phyloP scores from a whole-genome alignment of 768 basidiomycete genomes.

The Pisolithus sp. region DNA sequence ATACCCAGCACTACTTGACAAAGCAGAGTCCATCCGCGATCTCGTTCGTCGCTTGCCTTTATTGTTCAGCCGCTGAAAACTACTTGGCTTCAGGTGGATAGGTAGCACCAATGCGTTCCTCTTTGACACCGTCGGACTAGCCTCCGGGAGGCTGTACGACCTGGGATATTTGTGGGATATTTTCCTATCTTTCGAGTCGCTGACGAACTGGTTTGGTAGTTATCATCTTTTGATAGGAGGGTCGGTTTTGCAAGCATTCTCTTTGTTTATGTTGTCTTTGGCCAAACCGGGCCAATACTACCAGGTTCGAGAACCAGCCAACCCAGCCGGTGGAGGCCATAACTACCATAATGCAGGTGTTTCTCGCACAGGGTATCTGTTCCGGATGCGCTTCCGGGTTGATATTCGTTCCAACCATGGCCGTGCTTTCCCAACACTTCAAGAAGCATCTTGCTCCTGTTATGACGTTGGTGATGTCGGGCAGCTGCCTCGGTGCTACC shows the following conservation, averaged over 20 bases:
- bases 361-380: constrained; percentile 44
- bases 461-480: constrained; percentile 37
- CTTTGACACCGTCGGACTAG: neutral
- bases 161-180: neutral
- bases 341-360: constrained; percentile 27
- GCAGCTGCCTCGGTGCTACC: constrained; percentile 27
- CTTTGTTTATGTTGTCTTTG: constrained; percentile 41
- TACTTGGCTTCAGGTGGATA: neutral
- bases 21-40: neutral
- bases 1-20: too few relatives aligned
- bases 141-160: neutral
- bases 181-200: neutral
- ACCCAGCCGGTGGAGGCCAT: neutral
- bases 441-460: constrained; percentile 33
- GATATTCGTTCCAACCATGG: constrained; percentile 38
- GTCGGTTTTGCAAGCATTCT: constrained; percentile 35
- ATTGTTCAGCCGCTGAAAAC: neutral
- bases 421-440: constrained; percentile 43
- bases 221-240: constrained; percentile 41
- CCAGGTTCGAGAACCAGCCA: constrained; percentile 27
- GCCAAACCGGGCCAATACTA: constrained; percentile 36
- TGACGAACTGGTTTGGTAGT: constrained; percentile 16
- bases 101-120: neutral
- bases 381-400: constrained; percentile 42
- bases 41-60: neutral